phyloP scores from a whole-genome alignment of 108 stramenopile genomes.

The Pseudonitzschia multiseries region DNA sequence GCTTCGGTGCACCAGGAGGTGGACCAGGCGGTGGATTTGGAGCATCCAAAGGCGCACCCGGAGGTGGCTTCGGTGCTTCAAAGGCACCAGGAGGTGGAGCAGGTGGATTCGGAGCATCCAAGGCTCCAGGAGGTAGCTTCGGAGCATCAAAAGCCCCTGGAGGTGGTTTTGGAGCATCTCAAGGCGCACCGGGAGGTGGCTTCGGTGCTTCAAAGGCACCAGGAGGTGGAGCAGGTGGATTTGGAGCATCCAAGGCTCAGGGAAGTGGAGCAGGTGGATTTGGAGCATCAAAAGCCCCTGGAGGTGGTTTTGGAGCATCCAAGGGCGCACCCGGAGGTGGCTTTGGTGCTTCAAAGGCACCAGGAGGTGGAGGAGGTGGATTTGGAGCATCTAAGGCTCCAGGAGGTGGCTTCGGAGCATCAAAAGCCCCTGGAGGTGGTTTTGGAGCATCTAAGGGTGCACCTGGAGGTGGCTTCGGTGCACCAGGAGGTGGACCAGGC shows the following conservation, averaged over 20 bases:
- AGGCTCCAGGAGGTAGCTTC: background rate
- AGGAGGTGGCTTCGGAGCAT: background rate
- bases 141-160: background rate
- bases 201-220: background rate
- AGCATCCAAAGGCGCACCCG: background rate
- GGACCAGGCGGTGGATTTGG: background rate
- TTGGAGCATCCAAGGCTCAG: background rate
- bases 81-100: background rate
- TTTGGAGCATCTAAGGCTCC: background rate
- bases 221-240: background rate
- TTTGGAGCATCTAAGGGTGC: background rate
- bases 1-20: background rate
- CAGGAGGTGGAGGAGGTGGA: background rate
- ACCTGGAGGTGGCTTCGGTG: background rate
- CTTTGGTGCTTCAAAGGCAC: background rate
- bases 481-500: background rate
- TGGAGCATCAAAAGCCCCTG: background rate
- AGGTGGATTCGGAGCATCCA: background rate
- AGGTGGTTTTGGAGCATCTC: background rate
- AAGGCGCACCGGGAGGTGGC: background rate
- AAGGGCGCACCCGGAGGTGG: background rate
- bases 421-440: background rate
- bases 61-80: background rate
- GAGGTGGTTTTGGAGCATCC: background rate
- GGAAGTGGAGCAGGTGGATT: background rate